Base-by-base conservation (phyloP, 2,329 filamentous ascomycete genomes). In the Diplodia mutila region DNA sequence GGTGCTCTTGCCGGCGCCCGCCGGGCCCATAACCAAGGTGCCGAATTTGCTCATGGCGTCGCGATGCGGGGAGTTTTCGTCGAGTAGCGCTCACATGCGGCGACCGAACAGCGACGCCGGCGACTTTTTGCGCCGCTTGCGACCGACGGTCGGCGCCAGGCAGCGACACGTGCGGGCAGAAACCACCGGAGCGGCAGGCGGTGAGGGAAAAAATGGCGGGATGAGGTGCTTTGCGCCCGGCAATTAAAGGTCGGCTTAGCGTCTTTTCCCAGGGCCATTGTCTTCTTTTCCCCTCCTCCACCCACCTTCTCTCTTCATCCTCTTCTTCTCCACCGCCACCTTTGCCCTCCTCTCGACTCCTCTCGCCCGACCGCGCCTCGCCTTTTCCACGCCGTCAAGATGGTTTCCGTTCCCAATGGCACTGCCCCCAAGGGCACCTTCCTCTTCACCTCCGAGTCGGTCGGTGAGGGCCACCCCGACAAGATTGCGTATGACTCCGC, bases 1-100 rank as follows among this genome's bases (percentile, higher is more conserved):
- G 70, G 95, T 99, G 32, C 94, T 96, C 87, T 97, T 99, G 82
- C 95, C 95, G 25, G 93, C 94, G 72, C 94, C 95, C 23, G 95
- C 94, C 69, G 94, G 95, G 78, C 95, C 95, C 91, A 98, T 97
- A 69, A 98, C 90, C 81, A 98, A 90, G 71, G 92, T 90, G 65
- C 95, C 95, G 78, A 94, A 98, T 81, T 97, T 97, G 81, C 91
- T 94, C 93, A 96, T 97, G 71, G 68, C 83, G 69, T 46, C 71
- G 65, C 48, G 39, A 12, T 55, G 53, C 65, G 65, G 65, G 11
- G 65, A 61, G 34, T 67, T 61, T 65, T 64, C 5, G 53, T n/a
- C 23, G 57, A 66, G 14, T 32, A 8, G 34, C 42, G 42, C 42
- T 21, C 42, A 21, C 42, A 11, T 21, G 39, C 21, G 14, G 46